Percentiles rank a stretch among this genome's conserved stretches.
These are phyloP conservation scores for Nothomitra cinnamomea DNA, from an alignment of 2,329 filamentous ascomycete species.

Conservation along the genomic window DNA sequence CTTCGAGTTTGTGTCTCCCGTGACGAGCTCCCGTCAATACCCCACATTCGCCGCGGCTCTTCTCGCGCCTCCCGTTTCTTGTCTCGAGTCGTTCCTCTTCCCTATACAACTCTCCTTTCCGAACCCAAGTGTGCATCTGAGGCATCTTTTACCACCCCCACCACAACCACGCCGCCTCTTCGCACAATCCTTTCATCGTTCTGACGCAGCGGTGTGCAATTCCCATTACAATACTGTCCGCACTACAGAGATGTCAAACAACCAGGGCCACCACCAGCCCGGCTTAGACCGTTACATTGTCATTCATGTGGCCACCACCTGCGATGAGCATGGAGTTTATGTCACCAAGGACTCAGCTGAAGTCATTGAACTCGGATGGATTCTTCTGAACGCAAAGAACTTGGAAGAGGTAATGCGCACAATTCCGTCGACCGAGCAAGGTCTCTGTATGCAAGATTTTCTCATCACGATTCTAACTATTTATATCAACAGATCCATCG, in stretches of 20 bases:
- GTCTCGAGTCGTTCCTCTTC: no score
- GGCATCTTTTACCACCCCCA: no score
- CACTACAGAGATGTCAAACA: conserved; percentile 5
- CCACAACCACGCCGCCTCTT: no score
- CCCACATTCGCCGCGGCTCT: no score
- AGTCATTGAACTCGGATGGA: conserved; percentile 98
- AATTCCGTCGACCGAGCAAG: neutral
- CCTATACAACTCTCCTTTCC: no score
- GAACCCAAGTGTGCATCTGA: no score
- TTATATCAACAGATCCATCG: conserved; percentile 57
- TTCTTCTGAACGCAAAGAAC: conserved; percentile 77
- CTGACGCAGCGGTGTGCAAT: no score
- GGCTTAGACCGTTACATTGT: conserved; percentile 93
- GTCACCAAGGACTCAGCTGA: conserved; percentile 98
- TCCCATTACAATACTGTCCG: neutral
- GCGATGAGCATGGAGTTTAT: conserved; percentile 97
- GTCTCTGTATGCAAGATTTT: neutral
- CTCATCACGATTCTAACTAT: conserved; percentile 6
- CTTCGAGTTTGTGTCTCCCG: no score
- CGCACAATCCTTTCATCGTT: no score
- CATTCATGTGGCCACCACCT: conserved; percentile 96
- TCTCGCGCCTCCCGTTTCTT: no score
- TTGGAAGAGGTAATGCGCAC: conserved; percentile 64
- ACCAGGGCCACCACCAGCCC: conserved; percentile 27
- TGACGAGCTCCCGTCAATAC: no score